Base-by-base conservation (phyloP, 192 early-diverging fungal species). In the Coemansia asiatica region DNA sequence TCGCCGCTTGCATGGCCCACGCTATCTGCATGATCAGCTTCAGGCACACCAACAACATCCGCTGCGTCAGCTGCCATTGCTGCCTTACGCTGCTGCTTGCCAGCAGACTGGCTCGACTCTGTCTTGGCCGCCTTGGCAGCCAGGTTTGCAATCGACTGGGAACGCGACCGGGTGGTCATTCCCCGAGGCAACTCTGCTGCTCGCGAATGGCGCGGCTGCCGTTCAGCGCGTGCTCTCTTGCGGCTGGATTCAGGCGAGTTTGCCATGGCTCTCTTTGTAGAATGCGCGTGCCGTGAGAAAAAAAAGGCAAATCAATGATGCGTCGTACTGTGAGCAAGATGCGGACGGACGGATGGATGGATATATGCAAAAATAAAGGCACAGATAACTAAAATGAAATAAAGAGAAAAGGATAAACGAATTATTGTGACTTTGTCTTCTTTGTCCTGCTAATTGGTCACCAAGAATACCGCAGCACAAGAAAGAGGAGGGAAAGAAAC, bases 131-230 rank as follows among this genome's bases (percentile, higher is more conserved):
- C 40, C 59, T 60, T 60, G 3, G 59, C 40, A 4, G 59, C 59
- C 38, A 60, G 63, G 61, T 67, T 67, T 16, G 67, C 64, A 16
- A 68, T 69, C 28, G 79, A 70, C 47, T 67, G 76, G 6, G 76
- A 70, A 27, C 74, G 79, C 56, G 74, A 76, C 47, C 79, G 64
- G 15, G 79, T 81, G 49, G 68, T 64, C 67, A 81, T 81, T 27
- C 61, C 58, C 5, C 54, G 66, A 29, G 54, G 54, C 18, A 69
- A 72, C 21, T 56, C 23, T 2, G 69, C 56, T 1, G 56, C 53
- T 13, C 65, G 56, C 48, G 54, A 64, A 13, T 68, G 57, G 49
- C 66, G 58, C 12, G 58, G 25, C 56, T 66, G 69, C 5, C 67
- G 61, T 29, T 69, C 73, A 22, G 61, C 50, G 44, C 79, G 79